These are phyloP conservation scores for Ceratocystis cacaofunesta DNA, from an alignment of 2,329 filamentous ascomycete genomes.

Conservation along the genomic window DNA sequence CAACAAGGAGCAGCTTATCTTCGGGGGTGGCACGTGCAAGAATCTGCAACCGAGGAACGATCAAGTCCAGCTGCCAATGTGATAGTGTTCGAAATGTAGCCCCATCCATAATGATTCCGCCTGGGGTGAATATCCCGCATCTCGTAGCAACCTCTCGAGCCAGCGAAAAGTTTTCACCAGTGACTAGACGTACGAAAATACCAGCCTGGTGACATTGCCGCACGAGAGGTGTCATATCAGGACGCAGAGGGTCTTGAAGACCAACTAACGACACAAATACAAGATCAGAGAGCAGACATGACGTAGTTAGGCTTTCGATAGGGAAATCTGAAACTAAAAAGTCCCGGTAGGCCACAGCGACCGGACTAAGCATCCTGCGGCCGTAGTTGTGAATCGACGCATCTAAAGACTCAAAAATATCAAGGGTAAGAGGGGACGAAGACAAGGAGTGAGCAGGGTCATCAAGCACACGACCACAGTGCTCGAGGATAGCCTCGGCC, in stretches of 20 bases:
- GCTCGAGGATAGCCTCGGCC: constrained; percentile 38
- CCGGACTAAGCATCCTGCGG: constrained; percentile 49
- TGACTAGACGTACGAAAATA: constrained; percentile 51
- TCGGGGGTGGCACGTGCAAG: constrained; percentile 55
- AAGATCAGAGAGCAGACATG: constrained; percentile 21
- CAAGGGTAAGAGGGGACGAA: constrained; percentile 22
- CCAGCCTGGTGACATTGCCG: constrained; percentile 47
- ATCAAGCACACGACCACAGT: constrained; percentile 28
- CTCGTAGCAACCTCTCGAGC: constrained; percentile 31
- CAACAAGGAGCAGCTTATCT: constrained; percentile 52
- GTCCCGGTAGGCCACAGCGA: constrained; percentile 50
- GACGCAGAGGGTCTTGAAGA: constrained; percentile 52
- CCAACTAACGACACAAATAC: constrained; percentile 38
- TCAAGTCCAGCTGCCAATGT: constrained; percentile 34
- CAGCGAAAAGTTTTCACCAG: constrained; percentile 34
- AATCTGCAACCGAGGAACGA: constrained; percentile 50
- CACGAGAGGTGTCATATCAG: constrained; percentile 47
- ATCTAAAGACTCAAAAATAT: constrained; percentile 24
- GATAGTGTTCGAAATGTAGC: constrained; percentile 40
- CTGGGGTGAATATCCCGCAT: constrained; percentile 44
- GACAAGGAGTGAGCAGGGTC: constrained; percentile 30
- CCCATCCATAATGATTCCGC: constrained; percentile 42
- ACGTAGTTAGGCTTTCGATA: constrained; percentile 25
- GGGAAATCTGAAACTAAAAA: constrained; percentile 33
- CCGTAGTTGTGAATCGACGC: constrained; percentile 38